phyloP scores from a whole-genome alignment of 768 basidiomycete species.

The Symmetrospora coprosmae region DNA sequence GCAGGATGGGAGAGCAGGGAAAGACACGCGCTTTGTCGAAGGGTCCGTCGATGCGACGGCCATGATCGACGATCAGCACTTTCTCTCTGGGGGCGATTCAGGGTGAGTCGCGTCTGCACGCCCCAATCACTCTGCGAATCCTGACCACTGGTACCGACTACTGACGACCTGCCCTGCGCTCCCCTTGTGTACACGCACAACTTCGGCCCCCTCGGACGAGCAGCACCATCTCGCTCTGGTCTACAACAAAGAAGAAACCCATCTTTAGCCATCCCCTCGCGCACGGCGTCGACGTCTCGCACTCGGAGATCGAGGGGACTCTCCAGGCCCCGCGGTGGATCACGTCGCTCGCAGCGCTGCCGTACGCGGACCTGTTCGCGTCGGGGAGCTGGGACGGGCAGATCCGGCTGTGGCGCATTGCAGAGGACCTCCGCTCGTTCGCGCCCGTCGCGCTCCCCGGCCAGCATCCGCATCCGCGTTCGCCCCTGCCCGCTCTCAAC shows the following conservation, averaged over 20 bases:
- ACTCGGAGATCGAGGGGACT: slow-evolving; percentile 58
- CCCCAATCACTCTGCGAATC: background rate
- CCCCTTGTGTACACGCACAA: too few relatives aligned
- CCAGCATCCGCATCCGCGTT: too few relatives aligned
- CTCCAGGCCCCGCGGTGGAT: slow-evolving; percentile 79
- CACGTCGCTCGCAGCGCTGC: slow-evolving; percentile 62
- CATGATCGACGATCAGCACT: slow-evolving; percentile 88
- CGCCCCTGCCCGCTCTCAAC: too few relatives aligned
- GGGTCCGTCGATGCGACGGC: slow-evolving; percentile 82
- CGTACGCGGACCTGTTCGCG: slow-evolving; percentile 79
- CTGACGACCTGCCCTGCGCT: background rate
- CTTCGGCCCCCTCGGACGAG: too few relatives aligned
- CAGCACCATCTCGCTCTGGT: slow-evolving; percentile 87
- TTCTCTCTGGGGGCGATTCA: slow-evolving; percentile 87
- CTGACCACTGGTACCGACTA: slow-evolving; percentile 6
- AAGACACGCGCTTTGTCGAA: slow-evolving; percentile 50
- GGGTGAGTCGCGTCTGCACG: slow-evolving; percentile 69
- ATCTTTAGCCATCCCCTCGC: slow-evolving; percentile 71
- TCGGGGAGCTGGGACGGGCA: slow-evolving; percentile 94
- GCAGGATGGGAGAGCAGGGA: slow-evolving; percentile 36
- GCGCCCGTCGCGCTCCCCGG: slow-evolving; percentile 35
- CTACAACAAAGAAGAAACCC: slow-evolving; percentile 84
- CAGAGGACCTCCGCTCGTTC: slow-evolving; percentile 64
- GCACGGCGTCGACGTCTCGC: slow-evolving; percentile 64
- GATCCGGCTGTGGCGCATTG: slow-evolving; percentile 82